These are phyloP conservation scores for Puya raimondii DNA, from an alignment of 176 grass and related monocot genomes.

Conservation along the genomic window DNA sequence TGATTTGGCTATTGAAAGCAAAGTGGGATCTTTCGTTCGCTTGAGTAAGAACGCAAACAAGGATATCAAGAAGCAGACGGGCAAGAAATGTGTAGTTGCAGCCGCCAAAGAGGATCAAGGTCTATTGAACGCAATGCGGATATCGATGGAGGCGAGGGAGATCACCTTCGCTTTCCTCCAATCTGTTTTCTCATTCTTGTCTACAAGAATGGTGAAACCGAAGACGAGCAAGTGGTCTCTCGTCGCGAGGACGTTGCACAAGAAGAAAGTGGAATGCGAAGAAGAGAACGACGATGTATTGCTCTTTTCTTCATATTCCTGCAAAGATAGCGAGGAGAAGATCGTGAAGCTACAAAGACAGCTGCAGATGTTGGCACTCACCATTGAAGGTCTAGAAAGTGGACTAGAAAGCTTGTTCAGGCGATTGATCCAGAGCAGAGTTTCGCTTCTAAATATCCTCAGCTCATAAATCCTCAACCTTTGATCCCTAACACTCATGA, in stretches of 20 bases:
- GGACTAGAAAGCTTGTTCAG: conserved; percentile 29
- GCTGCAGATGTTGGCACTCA: conserved; percentile 20
- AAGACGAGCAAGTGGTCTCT: conserved; percentile 33
- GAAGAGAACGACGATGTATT: conserved; percentile 6
- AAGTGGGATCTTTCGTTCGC: conserved; percentile 21
- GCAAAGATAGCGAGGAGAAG: background rate
- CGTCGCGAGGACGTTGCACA: conserved; percentile 32
- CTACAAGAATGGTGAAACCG: conserved; percentile 8
- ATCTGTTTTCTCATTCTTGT: conserved; percentile 13
- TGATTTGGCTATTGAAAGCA: conserved; percentile 14
- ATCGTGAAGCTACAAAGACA: background rate
- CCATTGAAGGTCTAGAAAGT: conserved; percentile 28
- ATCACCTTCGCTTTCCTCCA: conserved; percentile 33
- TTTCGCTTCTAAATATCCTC: conserved; percentile 30
- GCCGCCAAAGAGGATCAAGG: conserved; percentile 8
- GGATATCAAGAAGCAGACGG: conserved; percentile 36
- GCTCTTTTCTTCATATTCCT: background rate
- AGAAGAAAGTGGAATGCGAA: conserved; percentile 24
- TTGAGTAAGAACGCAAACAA: conserved; percentile 43
- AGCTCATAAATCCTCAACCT: conserved; percentile 4
- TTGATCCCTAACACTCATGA: background rate
- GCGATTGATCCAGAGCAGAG: conserved; percentile 34
- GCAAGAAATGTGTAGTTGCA: conserved; percentile 21
- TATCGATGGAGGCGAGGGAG: conserved; percentile 35
- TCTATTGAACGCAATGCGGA: conserved; percentile 7